phyloP scores from a whole-genome alignment of 192 early-diverging fungal species.

The Hyaloraphidium curvatum region DNA sequence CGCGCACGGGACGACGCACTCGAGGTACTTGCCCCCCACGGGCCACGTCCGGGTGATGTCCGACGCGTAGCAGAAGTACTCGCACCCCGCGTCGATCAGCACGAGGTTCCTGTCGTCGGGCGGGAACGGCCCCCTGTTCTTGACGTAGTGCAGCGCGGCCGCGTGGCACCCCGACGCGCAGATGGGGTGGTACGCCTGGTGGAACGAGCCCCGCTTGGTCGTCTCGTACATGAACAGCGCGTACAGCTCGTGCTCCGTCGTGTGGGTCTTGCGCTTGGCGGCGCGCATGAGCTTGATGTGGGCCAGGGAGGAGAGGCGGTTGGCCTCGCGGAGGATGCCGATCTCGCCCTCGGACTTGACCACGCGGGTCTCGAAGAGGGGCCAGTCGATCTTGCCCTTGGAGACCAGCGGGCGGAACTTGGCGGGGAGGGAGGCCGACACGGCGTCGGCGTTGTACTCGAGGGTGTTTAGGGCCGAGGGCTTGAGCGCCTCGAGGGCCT shows the following conservation, averaged over 20 bases:
- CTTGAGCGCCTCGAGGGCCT: slow-evolving; percentile 19
- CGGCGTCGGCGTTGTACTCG: neutral
- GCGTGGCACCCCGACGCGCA: slow-evolving; percentile 57
- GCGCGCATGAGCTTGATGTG: slow-evolving; percentile 59
- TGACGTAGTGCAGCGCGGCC: slow-evolving; percentile 63
- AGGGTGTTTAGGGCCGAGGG: slow-evolving; percentile 23
- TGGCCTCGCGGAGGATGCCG: slow-evolving; percentile 54
- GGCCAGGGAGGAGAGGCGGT: slow-evolving; percentile 51
- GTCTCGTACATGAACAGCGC: slow-evolving; percentile 54
- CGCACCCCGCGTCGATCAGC: slow-evolving; percentile 73
- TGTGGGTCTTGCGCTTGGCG: slow-evolving; percentile 23
- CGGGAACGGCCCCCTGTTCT: slow-evolving; percentile 42
- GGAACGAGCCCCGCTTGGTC: slow-evolving; percentile 18
- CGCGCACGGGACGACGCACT: too few species aligned
- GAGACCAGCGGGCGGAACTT: neutral
- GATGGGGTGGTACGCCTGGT: slow-evolving; percentile 74
- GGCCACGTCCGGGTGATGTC: slow-evolving; percentile 86
- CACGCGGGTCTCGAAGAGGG: slow-evolving; percentile 57
- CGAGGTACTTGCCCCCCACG: slow-evolving; percentile 46
- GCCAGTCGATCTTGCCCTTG: slow-evolving; percentile 11
- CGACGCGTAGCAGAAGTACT: slow-evolving; percentile 57
- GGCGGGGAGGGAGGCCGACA: neutral
- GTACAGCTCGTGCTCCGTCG: slow-evolving; percentile 53
- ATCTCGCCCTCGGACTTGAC: slow-evolving; percentile 63
- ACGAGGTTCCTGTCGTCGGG: slow-evolving; percentile 28